These are phyloP conservation scores for Rhizopogon hawkerae DNA, from an alignment of 1,284 basidiomycete genomes.

Conservation along the genomic window DNA sequence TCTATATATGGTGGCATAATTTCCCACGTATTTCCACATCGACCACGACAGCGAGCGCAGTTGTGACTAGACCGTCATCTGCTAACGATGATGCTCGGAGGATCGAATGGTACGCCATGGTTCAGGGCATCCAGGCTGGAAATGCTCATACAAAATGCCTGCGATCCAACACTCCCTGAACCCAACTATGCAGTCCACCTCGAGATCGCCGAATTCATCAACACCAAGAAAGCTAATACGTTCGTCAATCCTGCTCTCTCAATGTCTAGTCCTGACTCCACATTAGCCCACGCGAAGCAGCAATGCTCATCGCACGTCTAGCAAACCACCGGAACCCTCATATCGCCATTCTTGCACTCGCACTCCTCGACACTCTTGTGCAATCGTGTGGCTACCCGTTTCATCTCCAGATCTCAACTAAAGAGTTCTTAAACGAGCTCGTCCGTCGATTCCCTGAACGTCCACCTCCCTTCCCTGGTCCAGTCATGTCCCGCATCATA, in stretches of 20 bases:
- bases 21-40: background rate
- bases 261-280: slow-evolving; percentile 1
- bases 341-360: slow-evolving; percentile 74
- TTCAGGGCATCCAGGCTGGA: slow-evolving; percentile 54
- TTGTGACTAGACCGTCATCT: no score
- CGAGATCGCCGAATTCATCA: slow-evolving; percentile 90
- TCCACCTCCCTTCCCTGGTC: slow-evolving; percentile 89
- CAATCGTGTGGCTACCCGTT: slow-evolving; percentile 95
- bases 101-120: slow-evolving; percentile 23
- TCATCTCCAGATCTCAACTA: slow-evolving; percentile 96
- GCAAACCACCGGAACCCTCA: slow-evolving; percentile 90
- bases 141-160: slow-evolving; percentile 71
- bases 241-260: slow-evolving; percentile 33
- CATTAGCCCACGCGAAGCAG: slow-evolving; percentile 76
- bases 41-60: slow-evolving; percentile 1
- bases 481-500: slow-evolving; percentile 90
- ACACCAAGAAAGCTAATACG: slow-evolving; percentile 95
- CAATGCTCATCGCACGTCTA: slow-evolving; percentile 73
- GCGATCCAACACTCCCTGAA: slow-evolving; percentile 79
- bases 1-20: background rate
- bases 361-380: slow-evolving; percentile 88
- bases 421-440: slow-evolving; percentile 98
- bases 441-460: slow-evolving; percentile 97
- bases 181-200: slow-evolving; percentile 91
- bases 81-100: slow-evolving; percentile 4